phyloP scores from a whole-genome alignment of 306 rosid genomes.

The Sicyos baderoa region DNA sequence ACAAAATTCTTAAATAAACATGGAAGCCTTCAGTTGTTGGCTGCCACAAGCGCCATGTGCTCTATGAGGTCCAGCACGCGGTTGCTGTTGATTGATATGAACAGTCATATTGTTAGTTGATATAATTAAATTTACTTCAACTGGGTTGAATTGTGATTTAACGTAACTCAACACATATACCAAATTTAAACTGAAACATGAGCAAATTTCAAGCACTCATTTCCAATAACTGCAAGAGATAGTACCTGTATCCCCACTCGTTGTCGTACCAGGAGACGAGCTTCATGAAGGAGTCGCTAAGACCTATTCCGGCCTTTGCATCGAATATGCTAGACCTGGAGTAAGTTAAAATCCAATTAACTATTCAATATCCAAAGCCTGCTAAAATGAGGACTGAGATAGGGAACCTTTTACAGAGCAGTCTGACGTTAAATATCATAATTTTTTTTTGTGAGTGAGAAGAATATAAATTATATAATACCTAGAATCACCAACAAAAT shows the following conservation, averaged over 20 bases:
- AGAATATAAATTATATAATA: slow-evolving; percentile 25
- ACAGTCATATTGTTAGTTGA: not conserved
- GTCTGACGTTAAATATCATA: not conserved
- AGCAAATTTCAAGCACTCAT: not conserved
- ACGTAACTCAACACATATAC: too few species aligned
- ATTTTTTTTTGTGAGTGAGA: not conserved
- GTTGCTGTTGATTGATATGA: slow-evolving; percentile 39
- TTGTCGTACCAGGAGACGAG: slow-evolving; percentile 93
- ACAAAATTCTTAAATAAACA: not conserved
- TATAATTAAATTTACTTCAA: too few species aligned
- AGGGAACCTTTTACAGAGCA: not conserved
- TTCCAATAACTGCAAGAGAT: not conserved
- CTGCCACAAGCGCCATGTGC: slow-evolving; percentile 91
- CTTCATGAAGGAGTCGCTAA: slow-evolving; percentile 61
- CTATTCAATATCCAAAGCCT: not conserved
- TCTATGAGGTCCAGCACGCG: slow-evolving; percentile 91
- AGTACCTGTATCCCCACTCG: slow-evolving; percentile 97
- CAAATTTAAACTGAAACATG: not conserved
- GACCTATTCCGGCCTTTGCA: slow-evolving; percentile 93
- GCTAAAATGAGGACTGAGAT: not conserved
- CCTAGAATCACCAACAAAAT: slow-evolving; percentile 93
- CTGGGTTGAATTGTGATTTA: too few species aligned
- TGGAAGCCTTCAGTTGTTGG: slow-evolving; percentile 29
- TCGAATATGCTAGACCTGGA: slow-evolving; percentile 88
- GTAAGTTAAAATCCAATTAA: slow-evolving; percentile 5